Evolutionary conservation across 2,329 filamentous ascomycete genomes (phyloP).

Genomic region (Pyricularia sp.): DNA sequence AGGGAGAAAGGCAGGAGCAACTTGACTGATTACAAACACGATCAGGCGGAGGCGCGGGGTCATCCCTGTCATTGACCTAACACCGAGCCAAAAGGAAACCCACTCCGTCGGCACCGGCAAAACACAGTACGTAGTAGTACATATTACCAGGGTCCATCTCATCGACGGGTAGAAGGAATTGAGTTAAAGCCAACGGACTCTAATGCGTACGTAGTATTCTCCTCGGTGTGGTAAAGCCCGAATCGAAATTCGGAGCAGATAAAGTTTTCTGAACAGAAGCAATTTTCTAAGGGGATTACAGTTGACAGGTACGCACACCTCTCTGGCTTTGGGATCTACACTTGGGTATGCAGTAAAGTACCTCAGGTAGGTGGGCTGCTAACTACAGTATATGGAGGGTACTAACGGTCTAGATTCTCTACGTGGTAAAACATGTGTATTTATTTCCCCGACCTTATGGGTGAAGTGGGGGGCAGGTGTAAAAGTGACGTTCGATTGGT

Average conservation of each 20-base stretch:
- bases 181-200: background rate
- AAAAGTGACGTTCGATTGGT: background rate
- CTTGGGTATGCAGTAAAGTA: no score
- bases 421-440: background rate
- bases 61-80: background rate
- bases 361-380: no score
- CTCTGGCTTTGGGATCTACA: background rate
- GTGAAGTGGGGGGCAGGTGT: background rate
- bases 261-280: background rate
- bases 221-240: background rate
- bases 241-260: background rate
- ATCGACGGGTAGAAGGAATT: background rate
- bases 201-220: background rate
- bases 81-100: background rate
- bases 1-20: background rate
- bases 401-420: background rate
- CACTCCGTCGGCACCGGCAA: background rate
- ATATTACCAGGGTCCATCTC: background rate
- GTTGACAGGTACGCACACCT: background rate
- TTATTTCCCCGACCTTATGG: background rate
- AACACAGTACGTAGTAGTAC: background rate
- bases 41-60: background rate
- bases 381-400: no score
- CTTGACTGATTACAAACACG: background rate
- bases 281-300: background rate